phyloP scores from a whole-genome alignment of 2,329 filamentous ascomycete genomes.

The Diaporthe amygdali region DNA sequence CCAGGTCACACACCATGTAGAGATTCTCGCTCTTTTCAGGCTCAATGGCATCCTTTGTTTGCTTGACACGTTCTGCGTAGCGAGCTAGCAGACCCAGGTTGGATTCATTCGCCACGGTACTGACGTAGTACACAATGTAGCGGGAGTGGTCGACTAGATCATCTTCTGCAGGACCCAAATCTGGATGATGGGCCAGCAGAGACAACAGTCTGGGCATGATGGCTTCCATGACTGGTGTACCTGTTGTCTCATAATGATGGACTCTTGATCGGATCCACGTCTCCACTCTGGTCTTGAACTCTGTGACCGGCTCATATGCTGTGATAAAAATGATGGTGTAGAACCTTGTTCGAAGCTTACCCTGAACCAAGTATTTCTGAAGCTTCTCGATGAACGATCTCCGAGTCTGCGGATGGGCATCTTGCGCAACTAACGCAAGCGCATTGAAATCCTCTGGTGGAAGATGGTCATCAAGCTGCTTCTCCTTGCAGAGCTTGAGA shows the following conservation, averaged over 20 bases:
- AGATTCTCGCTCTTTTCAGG: constrained; percentile 73
- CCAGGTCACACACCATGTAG: constrained; percentile 86
- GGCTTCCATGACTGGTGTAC: constrained; percentile 75
- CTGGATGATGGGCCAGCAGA: constrained; percentile 90
- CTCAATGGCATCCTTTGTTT: constrained; percentile 80
- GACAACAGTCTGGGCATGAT: constrained; percentile 84
- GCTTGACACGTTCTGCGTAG: constrained; percentile 91
- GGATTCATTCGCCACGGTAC: constrained; percentile 79
- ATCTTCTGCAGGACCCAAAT: constrained; percentile 72
- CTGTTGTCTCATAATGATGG: constrained; percentile 64
- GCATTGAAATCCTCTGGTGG: constrained; percentile 78
- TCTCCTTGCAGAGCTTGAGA: constrained; percentile 82
- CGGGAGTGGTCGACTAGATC: constrained; percentile 82
- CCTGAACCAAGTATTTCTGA: constrained; percentile 85
- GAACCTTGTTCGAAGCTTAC: constrained; percentile 75
- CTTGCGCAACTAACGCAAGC: constrained; percentile 82
- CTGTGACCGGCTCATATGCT: constrained; percentile 83
- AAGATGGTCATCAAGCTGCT: constrained; percentile 77
- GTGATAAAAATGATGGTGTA: constrained; percentile 89
- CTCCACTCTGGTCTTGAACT: constrained; percentile 75
- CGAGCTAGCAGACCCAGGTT: constrained; percentile 91
- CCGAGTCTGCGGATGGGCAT: constrained; percentile 75
- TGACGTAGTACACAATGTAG: constrained; percentile 90
- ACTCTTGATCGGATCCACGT: constrained; percentile 90
- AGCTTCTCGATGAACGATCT: constrained; percentile 81